Base-by-base conservation (phyloP, 805 yeast species). In the Pichia insulana region DNA sequence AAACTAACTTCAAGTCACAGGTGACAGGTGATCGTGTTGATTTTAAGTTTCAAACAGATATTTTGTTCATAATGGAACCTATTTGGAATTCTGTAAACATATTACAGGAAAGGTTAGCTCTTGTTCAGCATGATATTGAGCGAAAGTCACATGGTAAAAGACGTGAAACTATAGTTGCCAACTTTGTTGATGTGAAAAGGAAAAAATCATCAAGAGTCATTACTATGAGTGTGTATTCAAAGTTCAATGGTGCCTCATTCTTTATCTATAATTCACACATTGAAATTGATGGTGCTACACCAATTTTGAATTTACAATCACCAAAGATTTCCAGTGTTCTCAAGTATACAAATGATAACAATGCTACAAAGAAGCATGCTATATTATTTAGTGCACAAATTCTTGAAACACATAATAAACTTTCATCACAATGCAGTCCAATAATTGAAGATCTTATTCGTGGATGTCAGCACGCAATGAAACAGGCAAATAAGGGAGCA, bases 391-490 rank as follows among this genome's bases (percentile, higher is more conserved):
- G 82, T 43, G 65, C 82, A 1, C 59, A 70, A 9, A 76, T 84
- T 10, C 73, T 84, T 15, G 70, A 85, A 1, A 84, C 96, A 0
- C 76, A 75, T 39, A 92, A 92, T 54, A 71, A 70, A 0, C 53
- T 92, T 3, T 72, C 73, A 43, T 76, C 96, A 0, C 65, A 78
- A 0, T 86, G 95, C 59, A 87, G 87, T 30, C 95, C 96, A 0
- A 80, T 85, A 5, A 53, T 87, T 3, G 58, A 68, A 34, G 92
- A 82, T 42, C 65, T 87, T 40, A 62, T 70, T 12, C 62, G 67
- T 13, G 71, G 78, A 11, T 48, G 74, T 30, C 73, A 74, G 49
- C 57, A 61, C 10, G 66, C 78, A 57, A 67, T 82, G 58, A 63
- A 63, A 10, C 53, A 52, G 3, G 33, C 48, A 0, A 46, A 41